Base-by-base conservation (phyloP, 2,329 filamentous ascomycete genomes). In the Xylaria arbuscula region DNA sequence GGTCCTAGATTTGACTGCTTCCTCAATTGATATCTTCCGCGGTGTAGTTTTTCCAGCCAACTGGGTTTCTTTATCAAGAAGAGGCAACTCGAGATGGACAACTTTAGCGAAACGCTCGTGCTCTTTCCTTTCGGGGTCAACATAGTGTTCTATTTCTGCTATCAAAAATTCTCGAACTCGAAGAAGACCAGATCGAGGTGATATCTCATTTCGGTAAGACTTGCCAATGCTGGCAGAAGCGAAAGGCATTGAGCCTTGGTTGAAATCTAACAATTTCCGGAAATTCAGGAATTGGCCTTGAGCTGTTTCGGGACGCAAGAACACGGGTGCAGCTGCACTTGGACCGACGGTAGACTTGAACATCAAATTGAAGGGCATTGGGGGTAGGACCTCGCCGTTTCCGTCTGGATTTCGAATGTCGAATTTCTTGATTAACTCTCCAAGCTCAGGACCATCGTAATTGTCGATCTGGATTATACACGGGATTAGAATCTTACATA, bases 41-140 rank as follows among this genome's bases (percentile, higher is more conserved):
- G 92, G 87, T 22, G 89, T 83, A 1, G 94, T 97, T 83, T 94
- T 92, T 74, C 96, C 96, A 63, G 92, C 88, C 53, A 96, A 87
- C 82, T 99, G 96, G 2, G 93, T 92, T 47, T 95, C 85, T 56
- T 93, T 91, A 80, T 96, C 92, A 60, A 98, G 88, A 24, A 99
- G 88, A 64, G 91, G 88, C 67, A 99, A 87, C 84, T 97, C 91
- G 56, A 95, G 83, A 74, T 97, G 85, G 77, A 92, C 90, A 66
- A 98, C 90, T 76, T 97, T 93, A 55, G 88, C 83, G 82, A 98
- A 99, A 67, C 94, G 92, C 62, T 87, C 83, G 80, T 99, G 96
- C 83, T 95, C 96, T 89, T 99, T 99, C 57, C 57, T 57, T 40
- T 61, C 64, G 17, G 64, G 64, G 34, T 66, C 64, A 15, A 66